phyloP scores from a whole-genome alignment of 2,329 filamentous ascomycete species.

The Botryosphaeria agaves region DNA sequence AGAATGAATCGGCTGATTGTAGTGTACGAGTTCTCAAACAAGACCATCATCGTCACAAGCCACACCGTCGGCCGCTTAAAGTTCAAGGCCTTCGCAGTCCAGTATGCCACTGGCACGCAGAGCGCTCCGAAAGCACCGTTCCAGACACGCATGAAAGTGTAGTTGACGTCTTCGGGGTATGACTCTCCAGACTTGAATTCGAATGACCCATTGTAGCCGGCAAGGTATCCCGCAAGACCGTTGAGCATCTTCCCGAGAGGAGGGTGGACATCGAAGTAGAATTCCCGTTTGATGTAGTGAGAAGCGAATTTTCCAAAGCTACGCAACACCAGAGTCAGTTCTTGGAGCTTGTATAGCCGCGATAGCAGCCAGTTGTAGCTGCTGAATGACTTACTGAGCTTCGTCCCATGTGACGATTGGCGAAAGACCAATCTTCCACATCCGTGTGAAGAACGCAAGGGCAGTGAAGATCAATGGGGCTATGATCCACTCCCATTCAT shows the following conservation, averaged over 20 bases:
- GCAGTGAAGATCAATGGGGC: conserved; percentile 46
- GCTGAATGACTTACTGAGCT: conserved; percentile 42
- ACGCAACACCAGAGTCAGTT: conserved; percentile 9
- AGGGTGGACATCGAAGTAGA: conserved; percentile 96
- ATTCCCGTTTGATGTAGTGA: conserved; percentile 97
- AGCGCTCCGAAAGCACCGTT: conserved; percentile 88
- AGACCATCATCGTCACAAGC: conserved; percentile 90
- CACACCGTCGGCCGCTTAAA: conserved; percentile 77
- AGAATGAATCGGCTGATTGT: conserved; percentile 98
- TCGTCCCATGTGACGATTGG: conserved; percentile 63
- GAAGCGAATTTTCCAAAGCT: conserved; percentile 96
- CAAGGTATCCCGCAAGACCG: conserved; percentile 85
- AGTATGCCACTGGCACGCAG: conserved; percentile 89
- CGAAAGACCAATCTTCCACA: conserved; percentile 51
- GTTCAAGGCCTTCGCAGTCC: conserved; percentile 78
- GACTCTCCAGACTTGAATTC: conserved; percentile 98
- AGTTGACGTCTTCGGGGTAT: conserved; percentile 87
- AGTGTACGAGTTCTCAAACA: conserved; percentile 98
- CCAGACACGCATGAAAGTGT: conserved; percentile 97
- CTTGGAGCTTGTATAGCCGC: conserved; percentile 19
- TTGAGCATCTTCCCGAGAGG: conserved; percentile 98
- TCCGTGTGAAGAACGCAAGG: conserved; percentile 46
- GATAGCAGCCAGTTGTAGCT: conserved; percentile 2
- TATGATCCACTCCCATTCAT: conserved; percentile 43
- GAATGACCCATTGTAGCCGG: conserved; percentile 96